These are phyloP conservation scores for Microsporum ferrugineum DNA, from an alignment of 2,329 filamentous ascomycete species.

Conservation along the genomic window DNA sequence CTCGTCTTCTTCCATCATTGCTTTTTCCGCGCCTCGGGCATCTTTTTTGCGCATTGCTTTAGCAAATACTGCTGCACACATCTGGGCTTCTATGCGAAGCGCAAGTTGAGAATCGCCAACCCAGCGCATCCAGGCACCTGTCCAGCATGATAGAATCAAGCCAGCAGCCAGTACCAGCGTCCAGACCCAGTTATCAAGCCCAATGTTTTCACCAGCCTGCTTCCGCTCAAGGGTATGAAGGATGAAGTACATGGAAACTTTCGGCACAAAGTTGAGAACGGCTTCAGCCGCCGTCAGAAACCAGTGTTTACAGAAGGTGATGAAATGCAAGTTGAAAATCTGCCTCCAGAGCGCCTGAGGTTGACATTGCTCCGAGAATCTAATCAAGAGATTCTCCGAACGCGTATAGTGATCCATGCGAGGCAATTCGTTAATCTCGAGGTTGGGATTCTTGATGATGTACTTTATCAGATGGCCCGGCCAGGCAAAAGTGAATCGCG, in stretches of 20 bases:
- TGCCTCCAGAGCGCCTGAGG: not conserved
- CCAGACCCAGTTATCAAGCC: not conserved
- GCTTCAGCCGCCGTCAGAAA: not conserved
- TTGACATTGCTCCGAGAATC: not conserved
- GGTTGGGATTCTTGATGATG: constrained; percentile 1
- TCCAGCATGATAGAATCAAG: constrained; percentile 1
- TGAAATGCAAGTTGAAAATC: not conserved
- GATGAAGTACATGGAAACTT: constrained; percentile 3
- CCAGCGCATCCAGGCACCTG: constrained; percentile 1
- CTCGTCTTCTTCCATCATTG: not conserved
- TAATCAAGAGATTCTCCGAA: not conserved
- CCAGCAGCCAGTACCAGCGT: not conserved
- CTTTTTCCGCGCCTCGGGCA: not conserved
- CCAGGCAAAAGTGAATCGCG: constrained; percentile 2
- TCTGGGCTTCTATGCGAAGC: constrained; percentile 2
- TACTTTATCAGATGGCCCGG: not conserved
- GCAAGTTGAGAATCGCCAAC: not conserved
- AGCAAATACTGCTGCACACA: constrained; percentile 3
- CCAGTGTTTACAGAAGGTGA: not conserved
- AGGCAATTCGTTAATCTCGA: constrained; percentile 1
- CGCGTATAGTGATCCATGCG: not conserved
- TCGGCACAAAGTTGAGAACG: not conserved
- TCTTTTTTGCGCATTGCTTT: constrained; percentile 4
- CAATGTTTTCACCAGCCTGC: constrained; percentile 1
- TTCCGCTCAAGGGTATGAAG: constrained; percentile 1